phyloP scores from a whole-genome alignment of 805 yeast genomes.

The Starmerella ratchasimensis region DNA sequence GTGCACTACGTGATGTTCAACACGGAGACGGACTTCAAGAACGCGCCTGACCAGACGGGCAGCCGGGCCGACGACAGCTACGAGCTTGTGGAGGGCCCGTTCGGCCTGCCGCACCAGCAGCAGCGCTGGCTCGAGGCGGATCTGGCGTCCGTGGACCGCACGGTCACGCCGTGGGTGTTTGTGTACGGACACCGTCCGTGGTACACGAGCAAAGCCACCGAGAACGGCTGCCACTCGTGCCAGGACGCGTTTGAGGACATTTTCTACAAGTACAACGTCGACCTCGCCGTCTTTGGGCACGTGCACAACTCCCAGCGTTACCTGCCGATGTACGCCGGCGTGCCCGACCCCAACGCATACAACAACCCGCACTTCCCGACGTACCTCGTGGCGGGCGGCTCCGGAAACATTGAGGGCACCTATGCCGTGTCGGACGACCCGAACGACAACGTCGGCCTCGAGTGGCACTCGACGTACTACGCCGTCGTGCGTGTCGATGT shows the following conservation, averaged over 20 bases:
- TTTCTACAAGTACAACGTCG: conserved; percentile 5
- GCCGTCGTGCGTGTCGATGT: conserved; percentile 3
- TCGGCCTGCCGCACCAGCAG: conserved; percentile 4
- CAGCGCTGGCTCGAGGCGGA: conserved; percentile 4
- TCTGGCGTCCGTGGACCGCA: conserved; percentile 7
- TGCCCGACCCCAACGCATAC: conserved; percentile 1
- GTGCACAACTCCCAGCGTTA: conserved; percentile 7
- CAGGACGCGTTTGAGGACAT: conserved; percentile 4
- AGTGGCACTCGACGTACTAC: conserved; percentile 3
- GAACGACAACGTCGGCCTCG: neutral
- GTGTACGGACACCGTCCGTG: conserved; percentile 8
- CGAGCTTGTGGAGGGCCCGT: conserved; percentile 4
- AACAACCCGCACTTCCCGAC: conserved; percentile 1
- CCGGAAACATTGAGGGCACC: conserved; percentile 7
- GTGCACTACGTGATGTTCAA: conserved; percentile 6
- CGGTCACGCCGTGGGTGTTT: conserved; percentile 6
- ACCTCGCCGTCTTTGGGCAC: conserved; percentile 3
- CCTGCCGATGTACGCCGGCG: conserved; percentile 4
- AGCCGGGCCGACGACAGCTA: neutral
- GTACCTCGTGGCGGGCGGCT: conserved; percentile 5
- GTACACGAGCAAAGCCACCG: conserved; percentile 1
- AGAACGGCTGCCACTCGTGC: neutral
- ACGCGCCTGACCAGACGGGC: conserved; percentile 5
- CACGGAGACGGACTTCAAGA: conserved; percentile 6
- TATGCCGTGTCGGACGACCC: neutral